phyloP scores from a whole-genome alignment of 306 rosid species.

The Vicia sativa region DNA sequence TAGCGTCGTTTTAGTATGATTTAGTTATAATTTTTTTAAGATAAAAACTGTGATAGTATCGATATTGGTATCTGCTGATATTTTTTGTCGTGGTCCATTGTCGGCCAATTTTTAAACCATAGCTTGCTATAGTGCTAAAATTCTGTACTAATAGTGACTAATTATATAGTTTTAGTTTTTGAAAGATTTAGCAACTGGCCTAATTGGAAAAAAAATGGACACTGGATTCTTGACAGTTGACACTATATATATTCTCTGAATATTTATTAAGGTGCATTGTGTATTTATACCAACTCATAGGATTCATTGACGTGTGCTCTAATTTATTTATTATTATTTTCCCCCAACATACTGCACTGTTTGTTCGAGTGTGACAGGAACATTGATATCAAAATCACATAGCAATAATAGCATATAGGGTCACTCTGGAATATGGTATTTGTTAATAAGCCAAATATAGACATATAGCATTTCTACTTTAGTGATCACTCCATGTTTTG shows the following conservation, averaged over 20 bases:
- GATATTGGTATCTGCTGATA: no score
- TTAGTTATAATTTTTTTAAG: no score
- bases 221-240: not conserved
- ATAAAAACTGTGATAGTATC: no score
- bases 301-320: not conserved
- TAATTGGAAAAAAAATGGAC: not conserved
- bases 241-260: not conserved
- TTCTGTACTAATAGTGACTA: not conserved
- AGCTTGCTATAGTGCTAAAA: not conserved
- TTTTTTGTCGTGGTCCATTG: no score
- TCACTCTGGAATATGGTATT: not conserved
- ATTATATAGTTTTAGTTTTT: not conserved
- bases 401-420: not conserved
- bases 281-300: not conserved
- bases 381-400: conserved; percentile 14
- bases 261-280: conserved; percentile 5
- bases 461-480: conserved; percentile 17
- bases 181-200: conserved; percentile 2
- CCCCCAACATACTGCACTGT: not conserved
- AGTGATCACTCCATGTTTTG: conserved; percentile 22
- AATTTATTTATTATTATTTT: not conserved
- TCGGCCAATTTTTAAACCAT: not conserved
- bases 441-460: not conserved
- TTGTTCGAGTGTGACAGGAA: not conserved
- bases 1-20: no score